A percentile compares a stretch with the other conserved stretches of the same genome.
Evolutionary conservation across 2,329 filamentous ascomycete genomes (phyloP).

Genomic region (Aspergillus sp.): DNA sequence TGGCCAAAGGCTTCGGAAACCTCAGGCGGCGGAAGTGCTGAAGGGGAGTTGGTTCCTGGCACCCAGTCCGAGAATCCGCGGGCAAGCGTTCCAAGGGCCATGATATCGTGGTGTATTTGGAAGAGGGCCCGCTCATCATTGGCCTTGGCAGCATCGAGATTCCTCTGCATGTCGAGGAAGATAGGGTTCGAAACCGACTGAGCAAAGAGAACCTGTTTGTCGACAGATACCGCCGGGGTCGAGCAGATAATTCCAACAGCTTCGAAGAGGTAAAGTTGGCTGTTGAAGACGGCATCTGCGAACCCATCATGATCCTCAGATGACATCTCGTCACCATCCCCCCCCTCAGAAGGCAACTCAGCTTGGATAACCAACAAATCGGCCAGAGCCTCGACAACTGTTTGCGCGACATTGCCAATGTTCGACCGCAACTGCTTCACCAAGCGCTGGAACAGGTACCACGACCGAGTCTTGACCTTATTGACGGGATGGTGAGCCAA

Average conservation of each 20-base stretch:
- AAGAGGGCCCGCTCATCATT: slow-evolving; percentile 75
- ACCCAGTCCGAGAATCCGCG: slow-evolving; percentile 89
- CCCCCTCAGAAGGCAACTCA: slow-evolving; percentile 69
- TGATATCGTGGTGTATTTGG: slow-evolving; percentile 93
- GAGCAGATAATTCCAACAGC: slow-evolving; percentile 90
- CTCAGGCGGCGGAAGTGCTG: slow-evolving; percentile 53
- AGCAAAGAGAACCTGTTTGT: slow-evolving; percentile 81
- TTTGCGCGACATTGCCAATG: slow-evolving; percentile 83
- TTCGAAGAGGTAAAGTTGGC: slow-evolving; percentile 89
- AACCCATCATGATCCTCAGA: slow-evolving; percentile 87
- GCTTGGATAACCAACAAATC: slow-evolving; percentile 88
- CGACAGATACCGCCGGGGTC: slow-evolving; percentile 64
- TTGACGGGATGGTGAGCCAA: slow-evolving; percentile 83
- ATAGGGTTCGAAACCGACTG: slow-evolving; percentile 84
- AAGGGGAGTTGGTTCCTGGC: slow-evolving; percentile 50
- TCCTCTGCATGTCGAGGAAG: slow-evolving; percentile 79
- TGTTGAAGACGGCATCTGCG: slow-evolving; percentile 82
- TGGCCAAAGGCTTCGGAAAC: slow-evolving; percentile 78
- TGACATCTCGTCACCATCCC: slow-evolving; percentile 79
- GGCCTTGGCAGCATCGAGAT: slow-evolving; percentile 66
- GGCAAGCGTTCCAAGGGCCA: slow-evolving; percentile 87
- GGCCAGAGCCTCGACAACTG: slow-evolving; percentile 79
- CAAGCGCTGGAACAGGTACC: slow-evolving; percentile 93
- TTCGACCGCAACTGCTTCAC: slow-evolving; percentile 79
- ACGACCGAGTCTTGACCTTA: slow-evolving; percentile 82